Conservation (phyloP, 2,329 filamentous ascomycete genomes). For the Grosmannia penicillata region DNA sequence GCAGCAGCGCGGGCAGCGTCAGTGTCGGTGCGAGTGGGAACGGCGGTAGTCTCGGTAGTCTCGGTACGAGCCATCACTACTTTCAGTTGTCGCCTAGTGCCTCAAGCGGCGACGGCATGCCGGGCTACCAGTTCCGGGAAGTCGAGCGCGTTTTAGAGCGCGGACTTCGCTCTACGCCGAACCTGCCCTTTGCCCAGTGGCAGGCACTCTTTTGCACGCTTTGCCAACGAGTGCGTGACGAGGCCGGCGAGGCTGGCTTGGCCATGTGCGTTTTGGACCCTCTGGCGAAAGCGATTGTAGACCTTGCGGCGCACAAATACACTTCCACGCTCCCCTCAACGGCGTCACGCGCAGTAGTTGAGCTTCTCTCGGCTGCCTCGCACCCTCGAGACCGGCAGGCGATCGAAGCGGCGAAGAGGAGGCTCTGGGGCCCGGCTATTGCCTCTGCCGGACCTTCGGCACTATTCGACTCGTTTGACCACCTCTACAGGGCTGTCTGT, state of each 20-base stretch:
- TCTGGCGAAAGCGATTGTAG: slow-evolving; percentile 40
- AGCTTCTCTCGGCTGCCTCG: slow-evolving; percentile 30
- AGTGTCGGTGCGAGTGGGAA: not conserved
- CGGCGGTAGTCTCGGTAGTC: not conserved
- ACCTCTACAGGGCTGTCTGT: slow-evolving; percentile 47
- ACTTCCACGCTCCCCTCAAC: slow-evolving; percentile 12
- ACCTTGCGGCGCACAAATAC: slow-evolving; percentile 16
- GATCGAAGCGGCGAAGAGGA: slow-evolving; percentile 48
- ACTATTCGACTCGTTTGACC: slow-evolving; percentile 47
- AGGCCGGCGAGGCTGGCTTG: slow-evolving; percentile 53
- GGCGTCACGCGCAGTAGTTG: slow-evolving; percentile 21
- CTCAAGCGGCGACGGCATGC: slow-evolving; percentile 19
- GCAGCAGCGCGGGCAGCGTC: not conserved
- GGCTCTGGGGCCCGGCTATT: slow-evolving; percentile 46
- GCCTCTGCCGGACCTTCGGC: slow-evolving; percentile 22
- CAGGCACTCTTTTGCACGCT: slow-evolving; percentile 41
- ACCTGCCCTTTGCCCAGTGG: slow-evolving; percentile 33
- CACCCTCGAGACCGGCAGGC: slow-evolving; percentile 46
- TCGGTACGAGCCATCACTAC: not conserved
- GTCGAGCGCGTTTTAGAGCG: slow-evolving; percentile 51
- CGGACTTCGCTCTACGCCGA: slow-evolving; percentile 36
- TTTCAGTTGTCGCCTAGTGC: slow-evolving; percentile 4
- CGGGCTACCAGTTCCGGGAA: slow-evolving; percentile 56
- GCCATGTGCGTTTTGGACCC: slow-evolving; percentile 57
- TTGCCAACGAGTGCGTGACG: slow-evolving; percentile 38